Conservation (phyloP, 2,329 filamentous ascomycete genomes). For the Botrytis hyacinthi region DNA sequence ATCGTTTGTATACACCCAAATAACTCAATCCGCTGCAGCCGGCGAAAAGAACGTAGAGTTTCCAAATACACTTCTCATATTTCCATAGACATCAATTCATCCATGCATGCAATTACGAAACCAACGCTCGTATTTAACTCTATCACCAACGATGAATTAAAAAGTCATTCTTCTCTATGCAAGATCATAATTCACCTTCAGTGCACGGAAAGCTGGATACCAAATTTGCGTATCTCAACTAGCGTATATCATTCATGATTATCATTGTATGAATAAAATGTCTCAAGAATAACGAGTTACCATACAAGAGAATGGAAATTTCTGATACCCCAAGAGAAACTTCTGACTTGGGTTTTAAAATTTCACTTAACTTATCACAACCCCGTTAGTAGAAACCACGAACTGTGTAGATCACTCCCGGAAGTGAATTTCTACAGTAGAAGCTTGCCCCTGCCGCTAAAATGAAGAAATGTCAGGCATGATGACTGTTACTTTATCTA, state of each 20-base stretch:
- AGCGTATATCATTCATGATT: background rate
- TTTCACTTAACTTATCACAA: background rate
- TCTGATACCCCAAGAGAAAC: background rate
- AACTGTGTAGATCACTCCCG: too few relatives aligned
- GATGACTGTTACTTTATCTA: background rate
- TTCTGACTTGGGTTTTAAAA: background rate
- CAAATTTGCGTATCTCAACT: accelerated
- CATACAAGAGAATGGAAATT: accelerated
- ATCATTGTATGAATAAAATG: accelerated
- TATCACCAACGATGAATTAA: background rate
- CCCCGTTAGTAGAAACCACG: accelerated
- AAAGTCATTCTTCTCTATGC: background rate
- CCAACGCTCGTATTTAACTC: too few relatives aligned
- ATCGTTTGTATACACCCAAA: too few relatives aligned
- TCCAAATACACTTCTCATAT: background rate
- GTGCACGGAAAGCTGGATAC: accelerated
- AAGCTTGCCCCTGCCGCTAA: background rate
- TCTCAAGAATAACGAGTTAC: background rate
- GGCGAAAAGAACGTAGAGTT: accelerated
- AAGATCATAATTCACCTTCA: background rate
- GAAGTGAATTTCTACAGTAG: background rate
- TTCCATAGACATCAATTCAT: background rate
- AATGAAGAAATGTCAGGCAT: background rate
- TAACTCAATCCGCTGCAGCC: too few relatives aligned
- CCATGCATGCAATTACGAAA: too few relatives aligned